These are phyloP conservation scores for Amanita pseudoporphyria DNA, from an alignment of 768 basidiomycete species.

Conservation along the genomic window DNA sequence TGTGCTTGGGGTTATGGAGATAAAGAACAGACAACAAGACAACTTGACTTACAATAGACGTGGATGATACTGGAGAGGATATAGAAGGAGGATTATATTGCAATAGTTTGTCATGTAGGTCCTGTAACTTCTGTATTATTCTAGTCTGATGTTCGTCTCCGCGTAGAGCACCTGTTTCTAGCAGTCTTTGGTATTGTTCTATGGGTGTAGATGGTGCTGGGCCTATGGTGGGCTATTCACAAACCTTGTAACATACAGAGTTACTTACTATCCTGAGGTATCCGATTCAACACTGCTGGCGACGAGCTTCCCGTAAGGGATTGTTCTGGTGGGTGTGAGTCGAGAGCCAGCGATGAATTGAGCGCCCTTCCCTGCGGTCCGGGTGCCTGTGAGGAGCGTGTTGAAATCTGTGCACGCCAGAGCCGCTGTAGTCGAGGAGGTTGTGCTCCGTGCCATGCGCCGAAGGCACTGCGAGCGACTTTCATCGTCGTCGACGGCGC, in stretches of 20 bases:
- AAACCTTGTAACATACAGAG: conserved; percentile 13
- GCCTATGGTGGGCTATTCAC: not conserved
- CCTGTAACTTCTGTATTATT: conserved; percentile 77
- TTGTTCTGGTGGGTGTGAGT: conserved; percentile 15
- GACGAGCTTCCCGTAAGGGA: conserved; percentile 8
- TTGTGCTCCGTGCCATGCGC: not conserved
- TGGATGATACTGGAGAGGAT: conserved; percentile 29
- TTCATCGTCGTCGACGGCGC: conserved; percentile 2
- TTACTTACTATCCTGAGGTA: conserved; percentile 2
- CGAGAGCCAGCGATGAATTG: conserved; percentile 28
- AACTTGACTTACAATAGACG: conserved; percentile 28
- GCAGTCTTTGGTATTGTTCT: conserved; percentile 34
- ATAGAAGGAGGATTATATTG: conserved; percentile 64
- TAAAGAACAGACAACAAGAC: conserved; percentile 17
- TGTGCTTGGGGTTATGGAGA: conserved; percentile 15
- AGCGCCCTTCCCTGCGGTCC: conserved; percentile 17
- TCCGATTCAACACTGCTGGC: not conserved
- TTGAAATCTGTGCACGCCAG: conserved; percentile 9
- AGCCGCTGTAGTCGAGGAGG: conserved; percentile 11
- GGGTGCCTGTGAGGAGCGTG: conserved; percentile 9
- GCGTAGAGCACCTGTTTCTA: conserved; percentile 41
- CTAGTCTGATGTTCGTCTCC: conserved; percentile 78
- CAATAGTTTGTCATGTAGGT: conserved; percentile 62
- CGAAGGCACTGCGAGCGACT: not conserved
- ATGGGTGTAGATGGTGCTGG: conserved; percentile 31